Evolutionary conservation across 192 early-diverging fungal species (phyloP).

Genomic region (Jimgerdemannia lactiflua): DNA sequence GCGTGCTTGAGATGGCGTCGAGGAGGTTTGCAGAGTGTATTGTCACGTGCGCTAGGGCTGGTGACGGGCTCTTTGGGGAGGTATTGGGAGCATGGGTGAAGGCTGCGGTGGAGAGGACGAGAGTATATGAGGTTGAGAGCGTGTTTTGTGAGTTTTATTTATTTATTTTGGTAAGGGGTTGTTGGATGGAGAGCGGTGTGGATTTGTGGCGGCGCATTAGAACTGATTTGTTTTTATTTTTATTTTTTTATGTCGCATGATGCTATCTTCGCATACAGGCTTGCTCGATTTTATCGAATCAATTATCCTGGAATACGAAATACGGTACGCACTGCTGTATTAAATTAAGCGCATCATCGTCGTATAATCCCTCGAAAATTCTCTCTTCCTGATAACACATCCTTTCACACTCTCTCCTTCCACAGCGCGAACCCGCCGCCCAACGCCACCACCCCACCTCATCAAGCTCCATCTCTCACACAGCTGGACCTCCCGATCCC

Average conservation of each 20-base stretch:
- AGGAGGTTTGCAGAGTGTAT: slow-evolving; percentile 44
- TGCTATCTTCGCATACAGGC: slow-evolving; percentile 10
- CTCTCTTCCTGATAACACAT: too few species aligned
- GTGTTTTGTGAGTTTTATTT: slow-evolving; percentile 38
- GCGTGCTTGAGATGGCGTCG: slow-evolving; percentile 42
- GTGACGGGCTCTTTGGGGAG: slow-evolving; percentile 41
- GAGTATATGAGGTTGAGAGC: slow-evolving; percentile 46
- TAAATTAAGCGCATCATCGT: too few species aligned
- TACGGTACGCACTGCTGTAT: slow-evolving; percentile 20
- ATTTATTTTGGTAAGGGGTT: not conserved
- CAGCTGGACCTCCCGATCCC: slow-evolving; percentile 29
- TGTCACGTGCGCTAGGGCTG: slow-evolving; percentile 33
- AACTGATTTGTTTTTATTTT: not conserved
- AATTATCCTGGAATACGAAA: slow-evolving; percentile 32
- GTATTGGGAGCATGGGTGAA: slow-evolving; percentile 49
- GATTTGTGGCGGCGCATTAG: not conserved
- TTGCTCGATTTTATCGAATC: slow-evolving; percentile 47
- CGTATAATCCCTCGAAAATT: not conserved
- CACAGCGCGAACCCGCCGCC: too few species aligned
- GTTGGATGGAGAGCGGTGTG: not conserved
- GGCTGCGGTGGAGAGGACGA: slow-evolving; percentile 43
- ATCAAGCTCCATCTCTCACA: slow-evolving; percentile 4
- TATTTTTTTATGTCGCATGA: not conserved
- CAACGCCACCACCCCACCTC: not conserved
- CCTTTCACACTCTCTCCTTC: too few species aligned